phyloP scores from a whole-genome alignment of 768 basidiomycete species.

The Suillus weaverae region DNA sequence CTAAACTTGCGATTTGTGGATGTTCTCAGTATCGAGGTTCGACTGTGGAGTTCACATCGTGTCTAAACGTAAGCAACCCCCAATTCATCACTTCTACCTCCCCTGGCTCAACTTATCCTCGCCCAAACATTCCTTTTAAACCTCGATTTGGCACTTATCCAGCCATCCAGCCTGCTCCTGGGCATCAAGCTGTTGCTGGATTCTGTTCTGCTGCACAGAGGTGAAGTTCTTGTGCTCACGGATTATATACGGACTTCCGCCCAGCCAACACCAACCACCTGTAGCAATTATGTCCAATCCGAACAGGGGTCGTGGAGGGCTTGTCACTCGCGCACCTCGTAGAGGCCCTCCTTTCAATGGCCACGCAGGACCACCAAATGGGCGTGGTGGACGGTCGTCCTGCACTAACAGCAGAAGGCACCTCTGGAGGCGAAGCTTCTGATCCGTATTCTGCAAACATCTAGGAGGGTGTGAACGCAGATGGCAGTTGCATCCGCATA shows the following conservation, averaged over 20 bases:
- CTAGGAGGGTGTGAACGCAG: too few relatives aligned
- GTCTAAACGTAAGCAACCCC: conserved; percentile 82
- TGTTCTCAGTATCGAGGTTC: conserved; percentile 93
- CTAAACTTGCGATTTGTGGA: conserved; percentile 36
- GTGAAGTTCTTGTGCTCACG: conserved; percentile 17
- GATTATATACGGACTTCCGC: conserved; percentile 2
- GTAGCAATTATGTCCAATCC: conserved; percentile 81
- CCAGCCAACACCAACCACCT: conserved; percentile 29
- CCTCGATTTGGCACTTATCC: conserved; percentile 70
- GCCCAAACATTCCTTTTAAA: conserved; percentile 55
- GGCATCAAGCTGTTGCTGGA: conserved; percentile 56
- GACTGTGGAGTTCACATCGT: conserved; percentile 81
- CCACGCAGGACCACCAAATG: conserved; percentile 13
- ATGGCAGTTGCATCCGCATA: too few relatives aligned
- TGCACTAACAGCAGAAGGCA: conserved; percentile 1
- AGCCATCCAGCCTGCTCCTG: conserved; percentile 51
- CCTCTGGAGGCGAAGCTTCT: background rate
- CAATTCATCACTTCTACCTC: conserved; percentile 83
- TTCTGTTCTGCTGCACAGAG: conserved; percentile 57
- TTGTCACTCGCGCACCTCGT: conserved; percentile 12
- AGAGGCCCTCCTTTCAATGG: conserved; percentile 8
- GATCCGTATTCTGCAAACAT: too few relatives aligned
- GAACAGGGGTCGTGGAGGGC: conserved; percentile 43
- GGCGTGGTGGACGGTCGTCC: conserved; percentile 15
- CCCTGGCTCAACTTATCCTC: conserved; percentile 51